Percentiles rank a stretch among this genome's conserved stretches.
phyloP scores from a whole-genome alignment of 2,329 filamentous ascomycete genomes.

The Neonectria magnoliae region DNA sequence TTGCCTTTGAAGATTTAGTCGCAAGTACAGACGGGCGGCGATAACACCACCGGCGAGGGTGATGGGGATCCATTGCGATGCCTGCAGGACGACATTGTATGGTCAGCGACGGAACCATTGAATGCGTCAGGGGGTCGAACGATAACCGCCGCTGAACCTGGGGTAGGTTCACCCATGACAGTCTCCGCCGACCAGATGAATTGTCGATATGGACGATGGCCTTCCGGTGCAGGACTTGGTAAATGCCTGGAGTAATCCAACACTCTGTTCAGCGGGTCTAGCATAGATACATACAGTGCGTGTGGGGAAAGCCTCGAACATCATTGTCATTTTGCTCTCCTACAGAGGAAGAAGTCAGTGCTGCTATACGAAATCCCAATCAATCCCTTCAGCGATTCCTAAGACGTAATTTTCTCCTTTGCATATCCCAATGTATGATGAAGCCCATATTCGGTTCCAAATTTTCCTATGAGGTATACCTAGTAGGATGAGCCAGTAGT shows the following conservation, averaged over 20 bases:
- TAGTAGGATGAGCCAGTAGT: neutral
- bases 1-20: constrained; percentile 23
- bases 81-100: neutral
- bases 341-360: too few species aligned
- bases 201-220: neutral
- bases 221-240: neutral
- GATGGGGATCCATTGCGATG: constrained; percentile 23
- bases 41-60: constrained; percentile 20
- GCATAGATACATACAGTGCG: neutral
- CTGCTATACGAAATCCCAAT: too few species aligned
- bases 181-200: neutral
- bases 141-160: neutral
- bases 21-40: constrained; percentile 27
- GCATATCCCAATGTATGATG: neutral
- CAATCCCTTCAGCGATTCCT: neutral
- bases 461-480: neutral
- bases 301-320: neutral
- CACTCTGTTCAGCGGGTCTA: neutral
- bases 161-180: neutral
- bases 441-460: neutral
- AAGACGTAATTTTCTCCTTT: neutral
- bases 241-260: neutral
- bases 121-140: neutral
- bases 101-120: neutral
- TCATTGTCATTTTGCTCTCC: neutral